Evolutionary conservation across 164 flowering plant species (phyloP), one percentile per base, ranked within the genome.

Genomic region (Cinnamomum micranthum): DNA sequence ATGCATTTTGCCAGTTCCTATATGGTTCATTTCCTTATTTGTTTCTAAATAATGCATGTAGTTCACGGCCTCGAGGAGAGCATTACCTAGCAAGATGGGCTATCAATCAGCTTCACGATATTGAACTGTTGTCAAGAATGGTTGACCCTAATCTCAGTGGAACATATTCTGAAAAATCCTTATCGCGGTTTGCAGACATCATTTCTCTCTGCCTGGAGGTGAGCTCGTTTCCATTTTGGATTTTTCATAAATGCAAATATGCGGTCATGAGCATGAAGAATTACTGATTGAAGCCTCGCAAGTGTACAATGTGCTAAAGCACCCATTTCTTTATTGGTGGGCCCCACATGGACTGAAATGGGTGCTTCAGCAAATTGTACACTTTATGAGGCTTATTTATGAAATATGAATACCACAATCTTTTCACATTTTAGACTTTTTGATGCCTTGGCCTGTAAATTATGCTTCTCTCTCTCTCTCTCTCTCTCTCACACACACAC

Each of bases 41-140:
- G 69, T 51, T 25, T 2, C 64, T 62, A 17, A 67, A 72, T 72
- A 65, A 68, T 27, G 47, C 73, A 6, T 69, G 25, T 69, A 94
- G 98, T 73, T 78, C 86, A 64, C 76, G 85, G 69, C 82, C 60
- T 73, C 85, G 95, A 59, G 97, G 89, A 28, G 98, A 95, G 84
- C 93, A 92, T 68, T 87, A 82, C 75, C 81, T 95, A 68, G 99
- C 90, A 47, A 85, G 93, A 80, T 95, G 99, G 99, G 99, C 99
- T 70, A 83, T 85, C 28, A 91, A 91, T 64, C 98, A 90, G 81
- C 97, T 95, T 75, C 99, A 95, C 75, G 98, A 95, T 82, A 89
- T 95, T 80, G 93, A 91, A 76, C 89, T 95, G 52, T 84, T 95
- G 71, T 80, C 90, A 59, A 84, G 86, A 76, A 95, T 95, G 99